Evolutionary conservation across 306 rosid genomes (phyloP), one percentile per base, ranked within the genome.

Genomic region (Benincasa hispida): DNA sequence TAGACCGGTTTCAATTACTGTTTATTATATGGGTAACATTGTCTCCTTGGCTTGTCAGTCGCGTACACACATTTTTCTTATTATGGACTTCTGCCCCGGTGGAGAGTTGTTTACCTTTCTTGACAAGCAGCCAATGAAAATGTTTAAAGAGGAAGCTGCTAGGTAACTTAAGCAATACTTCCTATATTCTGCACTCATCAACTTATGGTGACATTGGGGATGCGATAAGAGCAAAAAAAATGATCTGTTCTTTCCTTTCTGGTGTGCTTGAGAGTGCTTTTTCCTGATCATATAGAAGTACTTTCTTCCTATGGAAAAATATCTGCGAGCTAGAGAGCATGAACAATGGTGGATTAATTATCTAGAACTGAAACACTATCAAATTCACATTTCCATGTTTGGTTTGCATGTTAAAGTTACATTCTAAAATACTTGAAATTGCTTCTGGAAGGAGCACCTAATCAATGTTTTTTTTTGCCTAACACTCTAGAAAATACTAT

Each of bases 81-180:
- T 94, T 82, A 87, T 97, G 57, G 98, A 94, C 87, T 94, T 91
- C 80, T 89, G 79, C 70, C 81, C 88, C 19, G 98, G 98, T 9
- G 98, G 98, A 81, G 97, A 94, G 86, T 82, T 94, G 84, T 94
- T 94, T 81, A 89, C 92, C 51, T 86, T 93, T 86, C 94, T 93
- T 70, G 98, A 93, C 83, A 88, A 82, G 85, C 98, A 93, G 79
- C 97, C 98, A 2, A 84, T 90, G 97, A 94, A 94, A 84, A 74
- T 87, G 77, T 87, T 94, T 74, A 91, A 74, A 70, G 98, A 94
- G 87, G 98, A 94, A 51, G 85, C 95, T 51, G 95, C 98, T 18
- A 89, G 98, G 98, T 94, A 79, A 32, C 78, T 77, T 80, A 28
- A 59, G 53, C 35, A 32, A 48, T 75, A 45, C 19, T 41, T 76